Evolutionary conservation across 2,329 filamentous ascomycete genomes (phyloP), one percentile per base, ranked within the genome.

Genomic region (Bisporella sp.): DNA sequence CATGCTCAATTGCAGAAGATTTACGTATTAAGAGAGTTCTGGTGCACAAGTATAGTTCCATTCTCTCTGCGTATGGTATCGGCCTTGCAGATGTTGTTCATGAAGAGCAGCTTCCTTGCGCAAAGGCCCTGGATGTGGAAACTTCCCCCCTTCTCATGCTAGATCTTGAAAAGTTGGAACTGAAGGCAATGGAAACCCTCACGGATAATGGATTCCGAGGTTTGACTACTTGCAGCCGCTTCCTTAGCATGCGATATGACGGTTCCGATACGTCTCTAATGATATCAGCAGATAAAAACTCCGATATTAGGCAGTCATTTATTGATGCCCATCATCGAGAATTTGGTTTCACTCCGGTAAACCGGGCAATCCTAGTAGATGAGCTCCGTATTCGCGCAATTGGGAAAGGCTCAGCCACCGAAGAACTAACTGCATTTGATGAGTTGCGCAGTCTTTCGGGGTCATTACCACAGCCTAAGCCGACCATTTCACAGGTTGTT

Each of bases 41-140:
- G 6, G 76, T 95, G 2, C 90, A 95, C 65, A 76, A 85, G 47
- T 93, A 95, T 66, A 95, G 89, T 0, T 92, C 87, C 0, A 87
- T 96, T 1, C 74, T 95, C 0, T 95, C 89, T 1, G 89, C 90
- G 0, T 95, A 95, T 57, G 89, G 89, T 7, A 95, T 95, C 86
- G 89, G 89, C 0, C 71, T 89, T 55, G 83, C 45, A 11, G 31
- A 47, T 29, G 21, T 45, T 29, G 43, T 45, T 28, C 43, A 45
- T 29, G 43, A 45, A 21, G 43, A 45, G 30, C n/a, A 31, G 32
- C 6, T 29, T 21, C 43, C 43, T 2, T 45, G 13, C 21, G 21
- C 21, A 21, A 29, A 30, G 11, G 32, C 21, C 29, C 32, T 30
- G 9, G 6, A 7, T 5, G 9, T 42, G 31, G 78, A 77, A 28